A percentile compares a stretch with the other conserved stretches of the same genome.
Evolutionary conservation across 1,139 yeast species (phyloP).

Genomic region (Taiozyma sp.): DNA sequence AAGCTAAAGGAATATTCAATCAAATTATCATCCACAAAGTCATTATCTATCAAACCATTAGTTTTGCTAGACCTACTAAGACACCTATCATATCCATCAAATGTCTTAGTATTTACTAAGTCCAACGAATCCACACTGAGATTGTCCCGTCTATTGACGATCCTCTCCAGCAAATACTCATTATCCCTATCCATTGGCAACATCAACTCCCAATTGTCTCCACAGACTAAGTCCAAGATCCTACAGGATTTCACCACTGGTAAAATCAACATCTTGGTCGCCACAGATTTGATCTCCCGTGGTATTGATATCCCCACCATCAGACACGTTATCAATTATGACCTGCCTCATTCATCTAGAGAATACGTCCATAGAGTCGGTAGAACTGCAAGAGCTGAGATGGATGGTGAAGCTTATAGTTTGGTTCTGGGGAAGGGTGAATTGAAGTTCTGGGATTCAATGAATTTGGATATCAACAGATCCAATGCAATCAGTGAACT

Average conservation of each 20-base stretch:
- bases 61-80: slow-evolving; percentile 53
- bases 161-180: slow-evolving; percentile 34
- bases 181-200: slow-evolving; percentile 23
- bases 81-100: slow-evolving; percentile 23
- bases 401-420: slow-evolving; percentile 68
- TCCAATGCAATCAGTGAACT: slow-evolving; percentile 13
- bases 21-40: slow-evolving; percentile 44
- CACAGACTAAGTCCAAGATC: slow-evolving; percentile 39
- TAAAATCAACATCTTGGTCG: slow-evolving; percentile 54
- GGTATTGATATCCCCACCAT: slow-evolving; percentile 82
- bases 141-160: slow-evolving; percentile 54
- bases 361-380: slow-evolving; percentile 97
- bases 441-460: slow-evolving; percentile 54
- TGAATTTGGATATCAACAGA: slow-evolving; percentile 36
- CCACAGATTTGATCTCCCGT: slow-evolving; percentile 92
- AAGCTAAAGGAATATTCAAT: slow-evolving; percentile 48
- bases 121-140: slow-evolving; percentile 86
- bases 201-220: slow-evolving; percentile 35
- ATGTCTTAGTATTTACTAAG: slow-evolving; percentile 68
- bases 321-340: slow-evolving; percentile 81
- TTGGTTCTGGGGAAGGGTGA: slow-evolving; percentile 76
- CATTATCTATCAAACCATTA: slow-evolving; percentile 69
- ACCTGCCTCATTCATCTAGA: slow-evolving; percentile 80
- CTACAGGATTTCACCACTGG: slow-evolving; percentile 54
- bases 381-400: slow-evolving; percentile 92